These are phyloP conservation scores for Hippophae gyantsensis DNA, from an alignment of 306 rosid species.

Conservation along the genomic window DNA sequence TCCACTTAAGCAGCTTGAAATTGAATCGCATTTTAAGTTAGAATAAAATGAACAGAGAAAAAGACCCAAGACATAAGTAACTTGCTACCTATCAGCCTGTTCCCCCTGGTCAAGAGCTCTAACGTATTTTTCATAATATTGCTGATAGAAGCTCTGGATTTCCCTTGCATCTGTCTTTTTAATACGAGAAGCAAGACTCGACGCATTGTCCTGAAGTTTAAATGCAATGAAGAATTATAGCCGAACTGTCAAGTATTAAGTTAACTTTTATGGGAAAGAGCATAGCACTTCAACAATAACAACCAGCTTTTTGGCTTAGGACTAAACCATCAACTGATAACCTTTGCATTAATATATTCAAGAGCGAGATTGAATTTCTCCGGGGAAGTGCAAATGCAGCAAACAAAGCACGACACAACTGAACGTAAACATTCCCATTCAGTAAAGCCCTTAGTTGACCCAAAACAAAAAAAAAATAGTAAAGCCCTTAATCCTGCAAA, in stretches of 20 bases:
- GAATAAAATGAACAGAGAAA: neutral
- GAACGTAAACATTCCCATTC: neutral
- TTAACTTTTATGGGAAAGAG: neutral
- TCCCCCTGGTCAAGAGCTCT: slow-evolving; percentile 88
- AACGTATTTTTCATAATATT: slow-evolving; percentile 81
- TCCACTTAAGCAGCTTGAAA: neutral
- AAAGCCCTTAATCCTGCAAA: neutral
- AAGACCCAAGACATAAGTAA: neutral
- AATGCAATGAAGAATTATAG: neutral
- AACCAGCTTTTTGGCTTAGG: too few species aligned
- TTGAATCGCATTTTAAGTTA: neutral
- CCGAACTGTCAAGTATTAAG: neutral
- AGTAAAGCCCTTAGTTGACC: neutral
- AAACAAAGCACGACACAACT: neutral
- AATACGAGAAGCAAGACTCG: slow-evolving; percentile 59
- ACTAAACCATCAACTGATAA: too few species aligned
- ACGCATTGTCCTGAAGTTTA: slow-evolving; percentile 57
- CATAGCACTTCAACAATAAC: too few species aligned
- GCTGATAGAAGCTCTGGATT: slow-evolving; percentile 83
- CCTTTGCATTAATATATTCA: too few species aligned
- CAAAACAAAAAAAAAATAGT: too few species aligned
- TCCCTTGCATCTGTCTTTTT: slow-evolving; percentile 96
- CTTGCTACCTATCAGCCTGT: slow-evolving; percentile 65
- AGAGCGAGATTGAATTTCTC: too few species aligned
- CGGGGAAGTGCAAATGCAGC: neutral